A percentile compares a stretch with the other conserved stretches of the same genome.
Conservation (phyloP, 441 rosid genomes). For the Populus hybrid region DNA sequence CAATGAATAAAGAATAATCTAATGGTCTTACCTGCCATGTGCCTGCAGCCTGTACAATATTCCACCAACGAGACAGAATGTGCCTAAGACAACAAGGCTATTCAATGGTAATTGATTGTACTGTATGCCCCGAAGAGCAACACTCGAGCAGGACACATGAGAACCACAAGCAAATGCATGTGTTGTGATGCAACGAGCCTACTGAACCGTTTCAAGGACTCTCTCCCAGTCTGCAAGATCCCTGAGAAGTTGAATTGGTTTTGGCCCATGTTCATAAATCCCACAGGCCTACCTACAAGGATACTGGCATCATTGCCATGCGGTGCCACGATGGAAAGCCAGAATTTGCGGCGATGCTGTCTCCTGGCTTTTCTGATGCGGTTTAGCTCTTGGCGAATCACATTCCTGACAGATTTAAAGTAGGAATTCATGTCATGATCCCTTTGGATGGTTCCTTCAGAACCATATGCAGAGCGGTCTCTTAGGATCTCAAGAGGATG, state of each 20-base stretch:
- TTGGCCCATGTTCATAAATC: constrained; percentile 25
- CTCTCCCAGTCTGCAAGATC: constrained; percentile 55
- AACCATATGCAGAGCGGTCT: constrained; percentile 82
- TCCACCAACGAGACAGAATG: constrained; percentile 10
- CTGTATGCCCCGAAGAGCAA: constrained; percentile 57
- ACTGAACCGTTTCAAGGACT: constrained; percentile 63
- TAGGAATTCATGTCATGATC: constrained; percentile 93
- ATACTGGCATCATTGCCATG: constrained; percentile 22
- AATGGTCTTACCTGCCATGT: constrained; percentile 31
- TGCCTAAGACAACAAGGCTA: not conserved
- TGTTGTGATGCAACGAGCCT: constrained; percentile 77
- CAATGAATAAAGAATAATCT: constrained; percentile 66
- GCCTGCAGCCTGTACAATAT: constrained; percentile 24
- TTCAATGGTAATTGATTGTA: constrained; percentile 39
- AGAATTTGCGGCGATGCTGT: constrained; percentile 55
- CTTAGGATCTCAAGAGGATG: constrained; percentile 93
- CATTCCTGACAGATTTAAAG: constrained; percentile 54
- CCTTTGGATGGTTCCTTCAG: constrained; percentile 74
- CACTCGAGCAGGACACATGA: constrained; percentile 66
- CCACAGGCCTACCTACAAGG: constrained; percentile 28
- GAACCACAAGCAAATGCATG: constrained; percentile 71
- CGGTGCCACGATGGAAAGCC: constrained; percentile 68
- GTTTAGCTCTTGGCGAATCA: constrained; percentile 69
- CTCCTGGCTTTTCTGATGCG: constrained; percentile 59
- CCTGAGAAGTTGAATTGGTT: constrained; percentile 57